Evolutionary conservation across 2,329 filamentous ascomycete genomes (phyloP), one percentile per base, ranked within the genome.

Genomic region (Cryphonectria parasitica): DNA sequence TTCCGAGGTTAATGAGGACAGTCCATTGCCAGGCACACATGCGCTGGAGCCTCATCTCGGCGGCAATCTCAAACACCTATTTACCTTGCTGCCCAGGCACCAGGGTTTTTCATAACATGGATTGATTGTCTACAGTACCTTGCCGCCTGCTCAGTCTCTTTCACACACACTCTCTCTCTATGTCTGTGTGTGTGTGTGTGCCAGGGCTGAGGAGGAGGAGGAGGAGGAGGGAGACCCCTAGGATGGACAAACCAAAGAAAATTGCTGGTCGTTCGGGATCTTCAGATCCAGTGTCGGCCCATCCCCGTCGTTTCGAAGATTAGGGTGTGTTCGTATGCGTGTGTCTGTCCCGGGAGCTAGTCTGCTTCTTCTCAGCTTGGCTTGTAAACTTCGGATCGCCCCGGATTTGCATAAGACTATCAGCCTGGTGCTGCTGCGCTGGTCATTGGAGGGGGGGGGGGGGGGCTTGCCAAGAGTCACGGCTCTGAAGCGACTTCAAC

Each of bases 1-100:
- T n/a, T 22, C 13, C 13, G 25, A 28, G 52, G 25, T 11, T 49
- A 49, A n/a, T 8, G 15, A 22, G 56, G 58, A n/a, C 58, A 10
- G 15, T 49, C 45, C 45, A 49, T n/a, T 39, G 22, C 45, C 3
- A 17, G 22, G 58, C 58, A 25, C 22, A 19, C 17, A 61, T 25
- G 58, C 31, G 34, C 58, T 39, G 54, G 54, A 31, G 25, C 54
- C 28, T 39, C 31, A 61, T 61, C 58, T 61, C 58, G 58, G 58
- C 58, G 58, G 31, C 58, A 61, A 61, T 61, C 34, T 39, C 58
- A 39, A 61, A 39, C 58, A n/a, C n/a, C n/a, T n/a, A n/a, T 49
- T 36, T 39, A 25, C 54, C 15, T 19, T 39, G 17, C 58, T 17
- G 19, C 22, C 22, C 17, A 11, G 19, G 19, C 58, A 2, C 19